Conservation (phyloP, 177 flowering plant genomes). For the Vitis hybrid region DNA sequence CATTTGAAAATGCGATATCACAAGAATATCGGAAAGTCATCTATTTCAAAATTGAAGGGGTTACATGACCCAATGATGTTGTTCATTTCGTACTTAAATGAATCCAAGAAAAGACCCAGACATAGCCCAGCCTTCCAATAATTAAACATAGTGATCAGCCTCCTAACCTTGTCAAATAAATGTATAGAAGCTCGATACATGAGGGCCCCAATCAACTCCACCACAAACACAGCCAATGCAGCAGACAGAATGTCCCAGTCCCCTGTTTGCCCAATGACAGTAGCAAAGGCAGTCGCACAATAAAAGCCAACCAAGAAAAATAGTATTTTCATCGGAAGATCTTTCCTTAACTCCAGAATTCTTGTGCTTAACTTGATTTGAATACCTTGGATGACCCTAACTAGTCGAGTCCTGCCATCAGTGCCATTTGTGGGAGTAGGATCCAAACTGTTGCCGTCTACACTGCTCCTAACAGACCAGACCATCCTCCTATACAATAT, state of each 20-base stretch:
- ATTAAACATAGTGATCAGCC: slow-evolving; percentile 64
- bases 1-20: neutral
- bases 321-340: slow-evolving; percentile 72
- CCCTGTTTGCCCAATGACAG: slow-evolving; percentile 96
- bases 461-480: slow-evolving; percentile 59
- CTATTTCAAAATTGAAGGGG: slow-evolving; percentile 42
- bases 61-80: slow-evolving; percentile 24
- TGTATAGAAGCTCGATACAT: slow-evolving; percentile 78
- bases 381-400: slow-evolving; percentile 51
- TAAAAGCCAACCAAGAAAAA: slow-evolving; percentile 91
- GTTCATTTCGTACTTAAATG: slow-evolving; percentile 75
- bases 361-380: slow-evolving; percentile 44
- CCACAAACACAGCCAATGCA: slow-evolving; percentile 85
- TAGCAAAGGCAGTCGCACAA: slow-evolving; percentile 93
- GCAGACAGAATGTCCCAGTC: slow-evolving; percentile 98
- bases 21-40: slow-evolving; percentile 26
- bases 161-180: slow-evolving; percentile 42
- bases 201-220: slow-evolving; percentile 93
- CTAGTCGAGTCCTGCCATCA: slow-evolving; percentile 54
- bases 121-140: slow-evolving; percentile 94
- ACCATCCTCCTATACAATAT: slow-evolving; percentile 45
- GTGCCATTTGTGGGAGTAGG: slow-evolving; percentile 41
- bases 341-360: slow-evolving; percentile 55
- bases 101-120: slow-evolving; percentile 94
- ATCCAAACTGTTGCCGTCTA: slow-evolving; percentile 42